Percentiles rank a stretch among this genome's conserved stretches.
Conservation (phyloP, 2,329 filamentous ascomycete genomes). For the Colletotrichum viniferum region DNA sequence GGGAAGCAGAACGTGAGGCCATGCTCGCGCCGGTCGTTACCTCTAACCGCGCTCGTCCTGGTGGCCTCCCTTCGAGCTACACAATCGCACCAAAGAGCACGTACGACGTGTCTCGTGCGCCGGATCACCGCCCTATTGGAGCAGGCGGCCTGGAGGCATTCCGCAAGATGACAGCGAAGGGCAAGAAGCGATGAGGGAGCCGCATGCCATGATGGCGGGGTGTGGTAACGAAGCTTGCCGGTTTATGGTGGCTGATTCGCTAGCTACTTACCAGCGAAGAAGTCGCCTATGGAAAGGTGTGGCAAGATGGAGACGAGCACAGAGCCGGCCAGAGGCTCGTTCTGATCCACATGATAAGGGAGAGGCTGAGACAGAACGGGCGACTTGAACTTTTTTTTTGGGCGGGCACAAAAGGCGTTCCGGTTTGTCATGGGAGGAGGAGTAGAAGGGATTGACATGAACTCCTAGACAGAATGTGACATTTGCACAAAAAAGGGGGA, state of each 20-base stretch:
- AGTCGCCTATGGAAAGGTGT: neutral
- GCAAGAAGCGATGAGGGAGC: constrained; percentile 50
- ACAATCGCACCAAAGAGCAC: constrained; percentile 66
- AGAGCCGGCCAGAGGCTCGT: neutral
- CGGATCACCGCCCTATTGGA: constrained; percentile 65
- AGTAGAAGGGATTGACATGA: neutral
- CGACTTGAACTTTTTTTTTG: constrained; percentile 15
- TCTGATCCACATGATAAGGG: neutral
- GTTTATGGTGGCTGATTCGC: neutral
- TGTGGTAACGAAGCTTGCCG: neutral
- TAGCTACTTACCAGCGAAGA: neutral
- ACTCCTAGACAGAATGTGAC: neutral
- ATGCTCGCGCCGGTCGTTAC: constrained; percentile 59
- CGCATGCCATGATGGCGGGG: neutral
- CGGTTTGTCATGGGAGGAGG: neutral
- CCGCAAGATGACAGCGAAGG: constrained; percentile 68
- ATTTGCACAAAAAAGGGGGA: neutral
- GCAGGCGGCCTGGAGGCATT: constrained; percentile 69
- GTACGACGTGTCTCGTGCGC: constrained; percentile 56
- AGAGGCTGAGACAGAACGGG: neutral
- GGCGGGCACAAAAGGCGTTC: constrained; percentile 9
- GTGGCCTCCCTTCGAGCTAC: constrained; percentile 60
- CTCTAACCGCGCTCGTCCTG: constrained; percentile 62
- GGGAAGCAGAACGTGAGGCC: constrained; percentile 61
- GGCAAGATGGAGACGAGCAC: neutral